phyloP scores from a whole-genome alignment of 73 alveolate species.

The Paramecium sonneborni region DNA sequence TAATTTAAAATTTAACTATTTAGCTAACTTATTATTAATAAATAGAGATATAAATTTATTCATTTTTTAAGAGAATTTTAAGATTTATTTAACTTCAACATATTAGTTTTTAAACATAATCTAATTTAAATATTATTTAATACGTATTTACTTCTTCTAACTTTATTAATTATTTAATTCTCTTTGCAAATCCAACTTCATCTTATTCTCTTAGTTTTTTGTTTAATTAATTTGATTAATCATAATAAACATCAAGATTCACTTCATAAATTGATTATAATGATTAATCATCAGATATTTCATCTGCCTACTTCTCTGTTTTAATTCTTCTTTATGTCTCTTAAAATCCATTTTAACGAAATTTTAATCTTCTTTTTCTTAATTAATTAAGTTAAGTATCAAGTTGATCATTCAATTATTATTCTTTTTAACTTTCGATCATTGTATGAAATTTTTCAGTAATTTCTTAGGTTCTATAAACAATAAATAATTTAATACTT shows the following conservation, averaged over 20 bases:
- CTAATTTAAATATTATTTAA: background rate
- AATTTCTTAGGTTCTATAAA: background rate
- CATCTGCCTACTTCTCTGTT: background rate
- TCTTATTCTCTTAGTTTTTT: background rate
- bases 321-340: background rate
- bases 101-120: background rate
- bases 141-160: constrained; percentile 36
- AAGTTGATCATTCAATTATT: background rate
- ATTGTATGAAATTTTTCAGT: constrained; percentile 6
- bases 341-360: background rate
- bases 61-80: background rate
- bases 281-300: constrained; percentile 16
- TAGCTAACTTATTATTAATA: background rate
- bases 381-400: background rate
- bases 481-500: background rate
- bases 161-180: background rate
- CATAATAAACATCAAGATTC: background rate
- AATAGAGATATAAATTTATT: background rate
- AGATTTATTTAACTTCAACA: background rate
- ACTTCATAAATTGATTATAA: constrained; percentile 38
- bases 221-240: background rate
- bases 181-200: constrained; percentile 29
- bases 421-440: background rate
- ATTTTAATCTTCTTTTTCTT: background rate
- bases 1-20: background rate